Conservation (phyloP, 148 eudicot genomes). For the Bassia scoparia region DNA sequence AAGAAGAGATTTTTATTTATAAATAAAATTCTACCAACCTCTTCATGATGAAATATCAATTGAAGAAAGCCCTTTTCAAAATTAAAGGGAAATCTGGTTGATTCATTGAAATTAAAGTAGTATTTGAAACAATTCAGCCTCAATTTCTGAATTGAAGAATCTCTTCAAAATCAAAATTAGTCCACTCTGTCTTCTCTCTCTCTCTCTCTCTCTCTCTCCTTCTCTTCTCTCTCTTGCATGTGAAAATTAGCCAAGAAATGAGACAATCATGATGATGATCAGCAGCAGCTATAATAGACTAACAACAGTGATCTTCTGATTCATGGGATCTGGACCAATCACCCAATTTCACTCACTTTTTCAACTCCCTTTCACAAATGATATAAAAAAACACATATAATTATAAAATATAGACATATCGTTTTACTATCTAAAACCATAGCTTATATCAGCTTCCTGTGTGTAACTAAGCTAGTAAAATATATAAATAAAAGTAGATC, state of each 20-base stretch:
- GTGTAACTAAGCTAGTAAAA: constrained; percentile 16
- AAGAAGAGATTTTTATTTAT: too few relatives aligned
- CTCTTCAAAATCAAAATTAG: not conserved
- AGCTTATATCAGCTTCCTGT: constrained; percentile 14
- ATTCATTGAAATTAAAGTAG: too few relatives aligned
- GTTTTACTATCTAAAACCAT: not conserved
- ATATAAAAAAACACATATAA: not conserved
- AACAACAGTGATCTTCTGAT: constrained; percentile 11
- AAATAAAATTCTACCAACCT: constrained; percentile 11
- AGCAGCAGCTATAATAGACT: constrained; percentile 11
- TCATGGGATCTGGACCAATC: constrained; percentile 19
- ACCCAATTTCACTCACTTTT: not conserved
- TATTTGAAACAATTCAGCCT: too few relatives aligned
- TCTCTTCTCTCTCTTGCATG: not conserved
- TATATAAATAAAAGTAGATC: constrained; percentile 21
- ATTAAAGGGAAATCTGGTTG: too few relatives aligned
- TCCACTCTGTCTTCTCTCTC: not conserved
- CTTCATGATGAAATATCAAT: not conserved
- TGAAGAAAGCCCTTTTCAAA: too few relatives aligned
- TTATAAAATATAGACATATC: not conserved
- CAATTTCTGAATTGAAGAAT: not conserved
- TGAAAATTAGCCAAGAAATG: not conserved
- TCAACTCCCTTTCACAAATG: not conserved
- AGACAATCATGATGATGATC: not conserved
- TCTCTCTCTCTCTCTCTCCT: not conserved